Evolutionary conservation across 441 rosid genomes (phyloP).

Genomic region (Gossypium lobatum): DNA sequence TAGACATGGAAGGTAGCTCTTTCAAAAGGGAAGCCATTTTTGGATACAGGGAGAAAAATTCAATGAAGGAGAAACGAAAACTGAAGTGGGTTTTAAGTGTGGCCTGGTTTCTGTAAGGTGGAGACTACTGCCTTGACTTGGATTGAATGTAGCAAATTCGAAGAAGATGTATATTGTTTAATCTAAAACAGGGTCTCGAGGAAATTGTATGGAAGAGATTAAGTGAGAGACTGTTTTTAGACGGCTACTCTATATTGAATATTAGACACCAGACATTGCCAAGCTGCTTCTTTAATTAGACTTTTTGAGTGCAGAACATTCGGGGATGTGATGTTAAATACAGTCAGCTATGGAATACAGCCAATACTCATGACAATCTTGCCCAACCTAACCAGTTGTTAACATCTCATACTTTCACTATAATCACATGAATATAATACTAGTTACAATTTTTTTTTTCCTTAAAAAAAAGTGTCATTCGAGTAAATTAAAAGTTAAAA

Average conservation of each 20-base stretch:
- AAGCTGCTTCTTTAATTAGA: not conserved
- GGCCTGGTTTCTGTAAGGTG: not conserved
- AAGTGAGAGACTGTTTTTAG: not conserved
- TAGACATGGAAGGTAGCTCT: constrained; percentile 27
- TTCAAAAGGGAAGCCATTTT: constrained; percentile 22
- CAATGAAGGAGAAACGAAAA: not conserved
- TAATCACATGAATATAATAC: not conserved
- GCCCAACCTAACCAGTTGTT: not conserved
- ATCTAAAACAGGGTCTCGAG: not conserved
- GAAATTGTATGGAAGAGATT: not conserved
- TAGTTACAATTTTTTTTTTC: not conserved
- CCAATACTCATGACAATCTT: not conserved
- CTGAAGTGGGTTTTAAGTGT: not conserved
- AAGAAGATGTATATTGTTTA: not conserved
- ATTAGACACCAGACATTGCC: not conserved
- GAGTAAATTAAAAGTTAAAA: no score
- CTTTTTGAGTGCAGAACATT: not conserved
- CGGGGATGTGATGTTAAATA: not conserved
- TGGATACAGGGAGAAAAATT: not conserved
- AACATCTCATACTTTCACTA: not conserved
- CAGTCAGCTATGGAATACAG: not conserved
- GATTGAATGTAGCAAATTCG: no score
- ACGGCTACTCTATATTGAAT: not conserved
- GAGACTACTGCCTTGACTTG: not conserved
- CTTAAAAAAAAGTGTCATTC: not conserved